A percentile compares a stretch with the other conserved stretches of the same genome.
phyloP scores from a whole-genome alignment of 73 alveolate species.

The Stentor coeruleus region DNA sequence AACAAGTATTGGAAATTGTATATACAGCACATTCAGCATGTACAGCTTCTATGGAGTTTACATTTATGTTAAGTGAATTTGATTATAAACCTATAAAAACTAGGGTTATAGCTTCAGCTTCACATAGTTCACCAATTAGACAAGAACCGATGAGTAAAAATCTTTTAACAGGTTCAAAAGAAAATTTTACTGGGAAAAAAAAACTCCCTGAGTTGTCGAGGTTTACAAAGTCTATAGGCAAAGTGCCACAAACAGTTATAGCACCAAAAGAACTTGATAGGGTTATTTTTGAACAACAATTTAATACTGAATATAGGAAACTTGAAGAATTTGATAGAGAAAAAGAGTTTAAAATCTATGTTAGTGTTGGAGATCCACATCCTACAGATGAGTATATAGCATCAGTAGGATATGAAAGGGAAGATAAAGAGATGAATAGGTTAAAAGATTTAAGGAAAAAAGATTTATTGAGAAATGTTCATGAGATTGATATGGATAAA shows the following conservation, averaged over 20 bases:
- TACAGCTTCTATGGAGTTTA: constrained; percentile 76
- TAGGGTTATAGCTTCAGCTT: constrained; percentile 71
- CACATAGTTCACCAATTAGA: constrained; percentile 44
- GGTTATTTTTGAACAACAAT: constrained; percentile 72
- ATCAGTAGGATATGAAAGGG: constrained; percentile 46
- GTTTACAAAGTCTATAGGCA: constrained; percentile 27
- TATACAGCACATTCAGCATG: constrained; percentile 69
- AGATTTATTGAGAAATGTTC: constrained; percentile 63
- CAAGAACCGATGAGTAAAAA: constrained; percentile 29
- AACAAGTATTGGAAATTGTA: constrained; percentile 46
- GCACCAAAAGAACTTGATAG: constrained; percentile 44
- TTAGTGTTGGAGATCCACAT: constrained; percentile 88
- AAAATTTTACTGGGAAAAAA: constrained; percentile 16
- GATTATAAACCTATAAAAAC: constrained; percentile 68
- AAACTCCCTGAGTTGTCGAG: constrained; percentile 18
- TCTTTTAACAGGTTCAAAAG: constrained; percentile 31
- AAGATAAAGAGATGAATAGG: constrained; percentile 45
- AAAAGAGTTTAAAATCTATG: constrained; percentile 85
- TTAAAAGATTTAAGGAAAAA: constrained; percentile 51
- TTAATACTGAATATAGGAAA: constrained; percentile 67
- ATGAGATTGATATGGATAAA: constrained; percentile 73
- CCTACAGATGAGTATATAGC: constrained; percentile 41
- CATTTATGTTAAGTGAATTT: constrained; percentile 80
- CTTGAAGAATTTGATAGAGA: constrained; percentile 82
- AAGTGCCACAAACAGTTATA: constrained; percentile 46